Base-by-base conservation (phyloP, 306 rosid genomes). In the Quercus variabilis region DNA sequence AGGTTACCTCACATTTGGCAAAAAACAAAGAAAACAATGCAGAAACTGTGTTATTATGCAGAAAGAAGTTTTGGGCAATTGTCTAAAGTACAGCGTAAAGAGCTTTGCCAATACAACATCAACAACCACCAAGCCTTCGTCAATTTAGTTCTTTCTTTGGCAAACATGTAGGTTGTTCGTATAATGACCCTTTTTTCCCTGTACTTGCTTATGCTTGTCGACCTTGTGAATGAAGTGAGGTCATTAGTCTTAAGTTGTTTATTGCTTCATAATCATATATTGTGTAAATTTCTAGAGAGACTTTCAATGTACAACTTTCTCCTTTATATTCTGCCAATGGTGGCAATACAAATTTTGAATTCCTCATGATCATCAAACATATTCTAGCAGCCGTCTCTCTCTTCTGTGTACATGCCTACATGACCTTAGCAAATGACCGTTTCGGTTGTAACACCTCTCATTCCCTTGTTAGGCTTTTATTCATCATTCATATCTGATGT, bases 21-120 rank as follows among this genome's bases (percentile, higher is more conserved):
- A 93, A 90, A 80, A 90, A 83, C 77, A 86, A 83, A 89, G 92
- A 90, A 78, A 95, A 89, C 86, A 89, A 83, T 79, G 73, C 49
- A 74, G 97, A 92, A 85, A 77, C 89, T 3, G 91, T 95, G 77
- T 76, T 95, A 76, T 77, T 91, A 54, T 92, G 96, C 76, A 88
- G 97, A 84, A 95, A 95, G 91, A 91, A 82, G 87, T 95, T 95
- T 80, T 95, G 99, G 99, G 97, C 96, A 60, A 85, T 90, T 23
- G 57, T 82, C 68, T 85, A 86, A 89, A 79, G 68, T 49, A 52
- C 69, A 15, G 51, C 49, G 59, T 30, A 58, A 1, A 4, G 33
- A 55, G 56, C 54, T 21, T 56, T 64, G 64, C 75, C 46, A 33
- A 35, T 30, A 5, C 3, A 41, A 41, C 46, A 41, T 12, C 46